Conservation (phyloP, 208 protist species). For the Crithidia thermophila region DNA sequence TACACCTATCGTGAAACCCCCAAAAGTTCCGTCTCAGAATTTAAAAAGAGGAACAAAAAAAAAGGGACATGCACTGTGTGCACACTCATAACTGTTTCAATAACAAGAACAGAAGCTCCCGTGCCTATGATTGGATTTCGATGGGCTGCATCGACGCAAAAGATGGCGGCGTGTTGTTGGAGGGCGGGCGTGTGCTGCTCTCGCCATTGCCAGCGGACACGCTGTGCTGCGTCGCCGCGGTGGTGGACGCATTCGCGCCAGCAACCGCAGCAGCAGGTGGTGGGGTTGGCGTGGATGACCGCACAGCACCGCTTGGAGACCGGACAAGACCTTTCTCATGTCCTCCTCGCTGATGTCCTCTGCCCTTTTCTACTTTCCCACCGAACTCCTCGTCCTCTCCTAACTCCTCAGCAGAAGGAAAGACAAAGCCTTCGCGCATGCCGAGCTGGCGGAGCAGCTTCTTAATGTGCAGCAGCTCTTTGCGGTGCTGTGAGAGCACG, state of each 20-base stretch:
- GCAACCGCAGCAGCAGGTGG: no score
- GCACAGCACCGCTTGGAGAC: background rate
- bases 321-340: no score
- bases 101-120: background rate
- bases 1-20: background rate
- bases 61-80: background rate
- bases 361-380: no score
- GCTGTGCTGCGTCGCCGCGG: background rate
- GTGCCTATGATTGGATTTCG: constrained; percentile 18
- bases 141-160: constrained; percentile 22
- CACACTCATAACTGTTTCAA: background rate
- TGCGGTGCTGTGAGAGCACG: constrained; percentile 66
- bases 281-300: background rate
- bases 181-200: constrained; percentile 9
- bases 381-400: constrained; percentile 3
- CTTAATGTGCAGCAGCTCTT: constrained; percentile 80
- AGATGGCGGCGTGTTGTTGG: constrained; percentile 9
- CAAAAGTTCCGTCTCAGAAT: no score
- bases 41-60: no score
- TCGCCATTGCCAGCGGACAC: background rate
- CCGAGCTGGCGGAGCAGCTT: constrained; percentile 69
- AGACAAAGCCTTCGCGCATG: constrained; percentile 44
- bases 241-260: background rate
- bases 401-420: constrained; percentile 14
- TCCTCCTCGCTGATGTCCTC: no score